Evolutionary conservation across 1,284 basidiomycete genomes (phyloP).

Genomic region (Stygiomarasmius scandens): DNA sequence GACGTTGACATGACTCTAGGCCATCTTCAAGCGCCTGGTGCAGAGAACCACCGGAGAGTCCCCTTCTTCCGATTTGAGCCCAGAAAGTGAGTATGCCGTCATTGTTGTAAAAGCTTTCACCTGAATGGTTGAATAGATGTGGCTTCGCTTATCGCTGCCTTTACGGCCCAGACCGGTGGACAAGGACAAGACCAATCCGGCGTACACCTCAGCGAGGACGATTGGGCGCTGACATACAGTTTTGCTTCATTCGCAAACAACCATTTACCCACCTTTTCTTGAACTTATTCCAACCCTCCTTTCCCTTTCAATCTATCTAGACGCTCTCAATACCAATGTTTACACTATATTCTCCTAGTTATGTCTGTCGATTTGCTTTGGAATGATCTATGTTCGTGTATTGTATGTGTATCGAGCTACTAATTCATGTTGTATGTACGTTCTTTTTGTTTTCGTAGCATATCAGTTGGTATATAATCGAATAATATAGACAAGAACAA

Average conservation of each 20-base stretch:
- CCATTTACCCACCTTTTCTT: background rate
- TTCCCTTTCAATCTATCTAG: background rate
- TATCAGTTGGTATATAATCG: too few species aligned
- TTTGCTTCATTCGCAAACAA: conserved; percentile 13
- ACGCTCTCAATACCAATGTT: background rate
- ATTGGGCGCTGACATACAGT: conserved; percentile 16
- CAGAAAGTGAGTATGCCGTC: conserved; percentile 1
- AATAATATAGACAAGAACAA: too few species aligned
- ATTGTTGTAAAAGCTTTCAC: background rate
- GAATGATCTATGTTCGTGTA: background rate
- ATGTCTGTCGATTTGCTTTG: background rate
- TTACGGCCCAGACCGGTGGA: conserved; percentile 1
- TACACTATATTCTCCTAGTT: background rate
- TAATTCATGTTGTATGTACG: too few species aligned
- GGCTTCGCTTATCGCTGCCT: conserved; percentile 2
- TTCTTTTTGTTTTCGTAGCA: too few species aligned
- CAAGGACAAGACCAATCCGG: conserved; percentile 8
- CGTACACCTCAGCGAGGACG: conserved; percentile 11
- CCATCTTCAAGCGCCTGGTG: conserved; percentile 12
- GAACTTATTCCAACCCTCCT: background rate
- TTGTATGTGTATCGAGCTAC: too few species aligned
- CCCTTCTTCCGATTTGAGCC: conserved; percentile 6
- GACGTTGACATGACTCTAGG: background rate
- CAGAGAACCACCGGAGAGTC: conserved; percentile 13
- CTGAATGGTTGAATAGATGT: background rate